Evolutionary conservation across 176 grass and related monocot genomes (phyloP), one percentile per base, ranked within the genome.

Genomic region (Triticum aestivum): DNA sequence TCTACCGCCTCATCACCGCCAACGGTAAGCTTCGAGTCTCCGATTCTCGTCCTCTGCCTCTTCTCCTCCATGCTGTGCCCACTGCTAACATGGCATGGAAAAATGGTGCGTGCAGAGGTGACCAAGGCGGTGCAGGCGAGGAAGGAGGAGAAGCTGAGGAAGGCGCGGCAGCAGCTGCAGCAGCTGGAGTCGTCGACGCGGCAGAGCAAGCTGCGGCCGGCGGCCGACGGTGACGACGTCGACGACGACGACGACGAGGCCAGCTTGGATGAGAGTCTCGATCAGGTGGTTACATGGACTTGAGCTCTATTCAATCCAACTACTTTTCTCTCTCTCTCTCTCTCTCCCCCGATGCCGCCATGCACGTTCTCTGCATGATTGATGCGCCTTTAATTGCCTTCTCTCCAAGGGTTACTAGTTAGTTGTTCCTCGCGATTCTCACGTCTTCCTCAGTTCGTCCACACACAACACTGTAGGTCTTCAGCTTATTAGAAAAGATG

Each of bases 1-100:
- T 88, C 47, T 98, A 98, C 71, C 94, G 97, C 21, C 94, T 98
- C 90, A 92, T 98, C 90, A 92, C 92, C 79, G 82, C 97, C 41
- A 84, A 96, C 44, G 96, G 96, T 92, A n/a, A 5, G 18, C 14
- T 4, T 18, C 51, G 51, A 18, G 49, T 2, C 5, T 23, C 33
- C 33, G 41, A 10, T 42, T 14, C 5, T 51, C 11, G 1, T 59
- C 32, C 42, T 66, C 44, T 15, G 6, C 24, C 11, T 27, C n/a
- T 10, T 20, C 12, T 3, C 21, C 34, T 72, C 5, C 23, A 9
- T 32, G 26, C 73, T 21, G 14, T 76, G 73, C 5, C 45, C 45
- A 49, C 45, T 49, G 45, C 45, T 14, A 14, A 49, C 45, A 6
- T 54, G 42, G 1, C 72, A 29, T 52, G 34, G 18, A 11, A 12